Base-by-base conservation (phyloP, 495 filamentous ascomycete genomes). In the Annulohypoxylon moriforme region DNA sequence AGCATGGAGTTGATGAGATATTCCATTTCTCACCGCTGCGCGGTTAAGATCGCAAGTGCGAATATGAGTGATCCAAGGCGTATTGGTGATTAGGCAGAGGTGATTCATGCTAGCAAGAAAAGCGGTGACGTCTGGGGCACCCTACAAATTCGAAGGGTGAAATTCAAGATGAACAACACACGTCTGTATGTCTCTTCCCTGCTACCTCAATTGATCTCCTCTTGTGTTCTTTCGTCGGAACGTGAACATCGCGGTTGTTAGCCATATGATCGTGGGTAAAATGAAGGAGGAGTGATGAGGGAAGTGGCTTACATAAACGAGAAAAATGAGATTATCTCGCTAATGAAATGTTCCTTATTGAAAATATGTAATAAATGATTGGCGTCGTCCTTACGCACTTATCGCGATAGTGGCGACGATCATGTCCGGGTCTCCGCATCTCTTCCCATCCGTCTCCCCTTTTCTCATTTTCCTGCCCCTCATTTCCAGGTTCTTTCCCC, bases 301-400 rank as follows among this genome's bases (percentile, higher is more conserved):
- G 7, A 5, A 1, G 10, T 3, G 2, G 34, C 34, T 40, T 40
- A 40, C 36, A 40, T 14, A 10, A 36, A 36, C 13, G 36, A 40
- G 13, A 40, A 13, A 13, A 8, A 11, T 4, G 33, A 11, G 11
- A 13, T 40, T 14, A 29, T 29, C 27, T 29, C 27, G 27, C 27
- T 29, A 40, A 25, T n/a, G 8, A 29, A 18, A 16, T n/a, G 16
- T 14, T 18, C 4, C 49, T 60, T 40, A 71, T 71, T 71, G 58
- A 40, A 71, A 71, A 71, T 71, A 46, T 52, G 22, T 31, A 49
- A 34, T 11, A 31, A 11, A 20, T 44, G 49, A 71, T 71, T 71
- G 68, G 68, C 36, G 29, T 24, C 16, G 8, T 52, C 40, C 36
- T 33, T 59, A 59, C 20, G 53, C 55, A 67, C 33, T 42, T 59